Conservation (phyloP, 1,284 basidiomycete genomes). For the Pseudozyma hubeiensis region DNA sequence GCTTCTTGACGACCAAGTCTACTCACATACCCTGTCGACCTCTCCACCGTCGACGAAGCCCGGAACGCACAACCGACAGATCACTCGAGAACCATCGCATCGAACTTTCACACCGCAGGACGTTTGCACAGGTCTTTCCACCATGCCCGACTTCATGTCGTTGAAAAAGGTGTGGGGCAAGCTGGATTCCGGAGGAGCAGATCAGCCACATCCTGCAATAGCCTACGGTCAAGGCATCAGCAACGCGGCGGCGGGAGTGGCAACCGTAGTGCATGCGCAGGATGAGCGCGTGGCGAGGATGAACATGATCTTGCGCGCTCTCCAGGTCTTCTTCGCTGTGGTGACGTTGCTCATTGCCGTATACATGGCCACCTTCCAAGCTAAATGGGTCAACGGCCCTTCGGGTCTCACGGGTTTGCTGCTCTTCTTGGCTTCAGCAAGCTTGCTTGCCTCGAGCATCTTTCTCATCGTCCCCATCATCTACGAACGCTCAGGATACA, state of each 20-base stretch:
- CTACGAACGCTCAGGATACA: constrained; percentile 47
- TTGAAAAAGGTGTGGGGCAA: constrained; percentile 49
- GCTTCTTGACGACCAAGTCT: no score
- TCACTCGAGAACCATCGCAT: no score
- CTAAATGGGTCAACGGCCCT: constrained; percentile 54
- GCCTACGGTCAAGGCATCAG: constrained; percentile 37
- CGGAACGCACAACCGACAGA: no score
- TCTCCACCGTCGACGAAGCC: no score
- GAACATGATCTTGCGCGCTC: constrained; percentile 42
- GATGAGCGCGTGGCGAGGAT: constrained; percentile 37
- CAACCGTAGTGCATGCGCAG: constrained; percentile 9
- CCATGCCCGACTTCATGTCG: constrained; percentile 53
- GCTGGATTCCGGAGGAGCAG: constrained; percentile 29
- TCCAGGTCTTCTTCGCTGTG: constrained; percentile 48
- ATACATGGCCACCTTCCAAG: constrained; percentile 56
- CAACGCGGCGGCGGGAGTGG: constrained; percentile 18
- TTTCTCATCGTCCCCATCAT: constrained; percentile 57
- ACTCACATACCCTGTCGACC: no score
- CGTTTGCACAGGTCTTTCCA: not conserved
- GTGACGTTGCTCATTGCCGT: constrained; percentile 56
- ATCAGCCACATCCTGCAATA: constrained; percentile 11
- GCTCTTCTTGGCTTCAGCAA: constrained; percentile 47
- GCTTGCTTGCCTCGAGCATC: constrained; percentile 42
- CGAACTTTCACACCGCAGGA: not conserved
- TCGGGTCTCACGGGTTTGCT: constrained; percentile 61